These are phyloP conservation scores for Hansenula lynferdii DNA, from an alignment of 1,139 yeast species.

Conservation along the genomic window DNA sequence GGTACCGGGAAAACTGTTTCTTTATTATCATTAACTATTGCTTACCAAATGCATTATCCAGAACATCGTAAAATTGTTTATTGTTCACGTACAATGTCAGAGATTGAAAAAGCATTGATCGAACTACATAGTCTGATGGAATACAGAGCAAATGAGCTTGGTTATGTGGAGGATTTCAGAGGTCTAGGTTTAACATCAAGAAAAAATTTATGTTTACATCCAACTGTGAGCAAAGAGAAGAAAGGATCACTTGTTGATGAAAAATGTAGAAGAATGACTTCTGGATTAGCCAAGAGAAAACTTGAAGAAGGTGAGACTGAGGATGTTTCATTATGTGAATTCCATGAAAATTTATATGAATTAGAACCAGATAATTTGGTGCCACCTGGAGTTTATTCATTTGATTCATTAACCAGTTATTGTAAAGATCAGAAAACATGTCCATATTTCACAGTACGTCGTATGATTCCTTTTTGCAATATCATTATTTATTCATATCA, in stretches of 20 bases:
- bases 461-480: constrained; percentile 96
- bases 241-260: constrained; percentile 95
- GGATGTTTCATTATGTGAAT: constrained; percentile 66
- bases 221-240: constrained; percentile 78
- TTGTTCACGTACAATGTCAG: constrained; percentile 99
- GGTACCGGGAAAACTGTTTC: constrained; percentile 98
- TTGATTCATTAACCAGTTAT: constrained; percentile 72
- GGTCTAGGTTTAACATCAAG: constrained; percentile 94
- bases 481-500: constrained; percentile 94
- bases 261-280: constrained; percentile 89
- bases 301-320: constrained; percentile 58
- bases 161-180: constrained; percentile 80
- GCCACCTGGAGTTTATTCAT: constrained; percentile 92
- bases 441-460: constrained; percentile 95
- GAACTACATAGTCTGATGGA: constrained; percentile 89
- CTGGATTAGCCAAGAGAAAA: constrained; percentile 75
- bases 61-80: constrained; percentile 92
- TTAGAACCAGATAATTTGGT: constrained; percentile 83
- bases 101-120: constrained; percentile 95
- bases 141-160: constrained; percentile 75
- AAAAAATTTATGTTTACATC: constrained; percentile 90
- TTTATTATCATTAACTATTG: constrained; percentile 81
- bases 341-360: constrained; percentile 83
- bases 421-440: constrained; percentile 80
- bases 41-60: constrained; percentile 93